A percentile compares a stretch with the other conserved stretches of the same genome.
Evolutionary conservation across 306 rosid genomes (phyloP).

Genomic region (cucumber (Cucumis sativus)): Cucumber_9930_V3 NC_026660.2:13111001-13111500

Average conservation of each 20-base stretch:
- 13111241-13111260: conserved; percentile 87
- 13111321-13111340: conserved; percentile 91
- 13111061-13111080: conserved; percentile 72
- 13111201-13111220: conserved; percentile 93
- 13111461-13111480: conserved; percentile 53
- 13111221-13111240: conserved; percentile 61
- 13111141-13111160: conserved; percentile 98
- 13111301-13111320: conserved; percentile 74
- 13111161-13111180: conserved; percentile 91
- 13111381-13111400: conserved; percentile 70
- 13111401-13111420: conserved; percentile 51
- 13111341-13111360: conserved; percentile 62
- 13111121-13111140: conserved; percentile 99
- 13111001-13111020: conserved; percentile 90
- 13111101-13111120: conserved; percentile 87
- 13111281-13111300: conserved; percentile 44
- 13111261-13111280: conserved; percentile 82
- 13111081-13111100: conserved; percentile 85
- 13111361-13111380: conserved; percentile 88
- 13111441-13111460: conserved; percentile 68
- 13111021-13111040: conserved; percentile 97
- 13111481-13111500: conserved; percentile 32
- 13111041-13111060: conserved; percentile 82
- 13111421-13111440: conserved; percentile 63
- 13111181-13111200: conserved; percentile 76